Evolutionary conservation across 2,329 filamentous ascomycete genomes (phyloP), one percentile per base, ranked within the genome.

Genomic region (Fusarium dimerum): DNA sequence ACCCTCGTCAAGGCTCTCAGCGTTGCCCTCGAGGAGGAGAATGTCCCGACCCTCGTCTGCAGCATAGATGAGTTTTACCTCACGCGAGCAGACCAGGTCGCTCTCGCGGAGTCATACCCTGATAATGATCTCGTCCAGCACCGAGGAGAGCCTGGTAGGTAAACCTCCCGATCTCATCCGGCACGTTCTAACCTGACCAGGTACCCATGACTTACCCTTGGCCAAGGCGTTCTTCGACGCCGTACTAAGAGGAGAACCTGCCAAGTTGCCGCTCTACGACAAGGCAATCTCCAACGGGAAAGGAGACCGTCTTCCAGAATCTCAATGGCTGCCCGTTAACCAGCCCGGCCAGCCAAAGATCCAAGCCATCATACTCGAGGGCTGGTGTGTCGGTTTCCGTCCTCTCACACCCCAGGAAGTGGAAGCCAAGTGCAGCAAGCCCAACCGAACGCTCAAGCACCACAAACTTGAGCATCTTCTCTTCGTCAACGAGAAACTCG

Each of bases 1-100:
- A 95, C 92, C 12, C 81, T 96, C 64, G 92, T 92, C 38, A 79
- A 79, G 38, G 78, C 82, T 5, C 81, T 96, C 41, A 80, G 84
- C 59, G 68, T 77, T 17, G 83, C 81, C 13, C 81, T 93, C 38
- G 77, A 81, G 43, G 70, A 76, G 13, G 64, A 73, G 30, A 78
- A 86, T 65, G 79, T 79, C 17, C 78, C 89, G 20, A 88, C 87
- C 3, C 77, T 89, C 45, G 87, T 91, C 48, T 82, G 90, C 70
- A 92, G 89, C 69, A 87, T 96, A 59, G 92, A 97, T 70, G 92
- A 96, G 74, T 86, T 97, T 62, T 96, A 97, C 73, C 84, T 95
- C 48, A 80, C 84, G 13, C 90, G 90, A 68, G 74, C 77, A 18
- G 80, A 87, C 58, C 89, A 94, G 69, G 69, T 80, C 29, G 76